Conservation (phyloP, 2,329 filamentous ascomycete species). For the Pestalotiopsis sp. region DNA sequence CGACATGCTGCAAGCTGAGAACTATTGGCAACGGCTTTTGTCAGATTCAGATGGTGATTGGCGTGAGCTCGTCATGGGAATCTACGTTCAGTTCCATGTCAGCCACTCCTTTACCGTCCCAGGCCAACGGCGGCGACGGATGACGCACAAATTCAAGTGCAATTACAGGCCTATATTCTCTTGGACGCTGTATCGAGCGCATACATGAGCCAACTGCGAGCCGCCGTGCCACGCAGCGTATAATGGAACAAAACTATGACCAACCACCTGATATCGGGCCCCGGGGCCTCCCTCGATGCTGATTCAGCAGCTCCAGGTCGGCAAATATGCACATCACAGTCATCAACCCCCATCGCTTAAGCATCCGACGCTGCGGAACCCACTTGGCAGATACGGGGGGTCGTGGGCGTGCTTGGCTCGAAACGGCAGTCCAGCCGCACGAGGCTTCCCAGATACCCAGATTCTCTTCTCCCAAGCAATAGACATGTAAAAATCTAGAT, state of each 20-base stretch:
- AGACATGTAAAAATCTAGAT: neutral
- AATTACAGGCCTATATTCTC: neutral
- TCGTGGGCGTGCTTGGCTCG: neutral
- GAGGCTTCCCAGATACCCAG: neutral
- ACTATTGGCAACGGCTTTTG: no score
- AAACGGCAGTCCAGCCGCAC: constrained; percentile 4
- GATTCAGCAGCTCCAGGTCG: neutral
- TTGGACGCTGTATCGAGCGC: neutral
- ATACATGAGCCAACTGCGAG: neutral
- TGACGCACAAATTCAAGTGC: neutral
- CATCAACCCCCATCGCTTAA: neutral
- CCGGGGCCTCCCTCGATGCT: neutral
- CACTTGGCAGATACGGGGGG: constrained; percentile 2
- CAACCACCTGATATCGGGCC: neutral
- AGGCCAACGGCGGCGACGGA: neutral
- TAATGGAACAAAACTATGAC: neutral
- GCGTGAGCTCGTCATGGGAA: no score
- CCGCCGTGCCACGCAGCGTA: neutral
- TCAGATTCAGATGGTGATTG: no score
- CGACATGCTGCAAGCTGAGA: no score
- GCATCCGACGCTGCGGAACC: neutral
- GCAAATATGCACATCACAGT: neutral
- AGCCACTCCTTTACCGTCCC: no score
- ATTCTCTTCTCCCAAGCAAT: no score
- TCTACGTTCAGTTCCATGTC: no score